Evolutionary conservation across 768 basidiomycete species (phyloP), one percentile per base, ranked within the genome.

Genomic region (Boletellus sp.): DNA sequence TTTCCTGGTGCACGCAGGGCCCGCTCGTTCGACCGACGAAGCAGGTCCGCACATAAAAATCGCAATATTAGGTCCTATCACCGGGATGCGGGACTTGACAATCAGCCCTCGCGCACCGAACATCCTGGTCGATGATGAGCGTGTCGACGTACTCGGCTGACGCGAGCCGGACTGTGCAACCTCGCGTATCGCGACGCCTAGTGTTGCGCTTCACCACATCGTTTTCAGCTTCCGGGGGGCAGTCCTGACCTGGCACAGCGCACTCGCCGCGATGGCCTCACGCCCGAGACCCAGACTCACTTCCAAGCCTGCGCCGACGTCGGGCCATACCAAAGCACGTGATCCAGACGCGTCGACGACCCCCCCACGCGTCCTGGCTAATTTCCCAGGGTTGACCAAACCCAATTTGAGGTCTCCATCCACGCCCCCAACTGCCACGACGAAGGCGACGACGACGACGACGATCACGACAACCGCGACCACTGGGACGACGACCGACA

Each of bases 371-470:
- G 64, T 64, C 42, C 41, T 56, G 40, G 36, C 47, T 41, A 59
- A 38, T 53, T 66, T 65, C 64, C 64, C 64, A 65, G 56, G 64
- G 64, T 65, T 65, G 64, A 66, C 28, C 48, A 54, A 55, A 53
- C 52, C 47, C 10, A 52, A 15, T 31, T 49, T 33, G 20, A 24
- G 23, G 24, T 26, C 17, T 17, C 17, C 51, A 15, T 54, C 32
- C 35, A 33, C 44, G 16, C 38, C 23, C 10, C 38, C 10, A 39
- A 35, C 44, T 15, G 1, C 48, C 23, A 20, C 46, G 28, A 45
- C 53, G 11, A 2, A 48, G 38, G 50, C 53, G 28, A 52, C 50
- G 42, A 38, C 34, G 23, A 38, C 36, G 16, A 42, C 37, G 6
- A 26, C 45, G 2, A 15, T 37, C 19, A 33, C 48, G 3, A 35